A percentile compares a stretch with the other conserved stretches of the same genome.
Evolutionary conservation across 2,329 filamentous ascomycete species (phyloP).

Genomic region (Coniochaeta prunicola): DNA sequence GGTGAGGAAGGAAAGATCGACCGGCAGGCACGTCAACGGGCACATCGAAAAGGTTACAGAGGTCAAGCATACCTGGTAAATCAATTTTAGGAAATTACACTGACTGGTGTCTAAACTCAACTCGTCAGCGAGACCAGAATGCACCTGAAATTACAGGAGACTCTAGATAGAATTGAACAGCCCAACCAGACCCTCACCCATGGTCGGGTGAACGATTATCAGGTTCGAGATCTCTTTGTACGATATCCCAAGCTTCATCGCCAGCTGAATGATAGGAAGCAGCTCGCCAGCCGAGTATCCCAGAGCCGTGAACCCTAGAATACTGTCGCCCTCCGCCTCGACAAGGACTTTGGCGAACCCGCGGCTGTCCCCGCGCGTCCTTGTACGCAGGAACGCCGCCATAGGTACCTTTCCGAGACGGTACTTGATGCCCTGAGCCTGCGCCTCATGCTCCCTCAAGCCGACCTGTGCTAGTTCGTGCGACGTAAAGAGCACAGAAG

Average conservation of each 20-base stretch:
- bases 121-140: too few relatives aligned
- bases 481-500: slow-evolving; percentile 2
- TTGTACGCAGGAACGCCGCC: slow-evolving; percentile 4
- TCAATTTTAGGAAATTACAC: too few relatives aligned
- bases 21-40: too few relatives aligned
- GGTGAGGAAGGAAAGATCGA: too few relatives aligned
- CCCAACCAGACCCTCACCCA: slow-evolving; percentile 10
- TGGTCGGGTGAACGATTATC: slow-evolving; percentile 10
- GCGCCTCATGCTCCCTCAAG: slow-evolving; percentile 4
- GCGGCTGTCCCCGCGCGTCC: slow-evolving; percentile 1
- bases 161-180: slow-evolving; percentile 1
- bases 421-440: slow-evolving; percentile 3
- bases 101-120: too few relatives aligned
- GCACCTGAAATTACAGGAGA: too few relatives aligned
- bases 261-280: slow-evolving; percentile 11
- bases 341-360: slow-evolving; percentile 6
- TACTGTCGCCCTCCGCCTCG: slow-evolving; percentile 6
- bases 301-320: slow-evolving; percentile 11
- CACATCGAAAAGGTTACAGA: too few relatives aligned
- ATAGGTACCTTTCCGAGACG: slow-evolving; percentile 6
- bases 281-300: slow-evolving; percentile 9
- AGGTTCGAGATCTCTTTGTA: slow-evolving; percentile 9
- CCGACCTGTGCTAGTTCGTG: slow-evolving; percentile 6
- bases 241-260: slow-evolving; percentile 9
- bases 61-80: too few relatives aligned